These are phyloP conservation scores for Teratosphaeria epicoccoides DNA, from an alignment of 2,329 filamentous ascomycete species.

Conservation along the genomic window DNA sequence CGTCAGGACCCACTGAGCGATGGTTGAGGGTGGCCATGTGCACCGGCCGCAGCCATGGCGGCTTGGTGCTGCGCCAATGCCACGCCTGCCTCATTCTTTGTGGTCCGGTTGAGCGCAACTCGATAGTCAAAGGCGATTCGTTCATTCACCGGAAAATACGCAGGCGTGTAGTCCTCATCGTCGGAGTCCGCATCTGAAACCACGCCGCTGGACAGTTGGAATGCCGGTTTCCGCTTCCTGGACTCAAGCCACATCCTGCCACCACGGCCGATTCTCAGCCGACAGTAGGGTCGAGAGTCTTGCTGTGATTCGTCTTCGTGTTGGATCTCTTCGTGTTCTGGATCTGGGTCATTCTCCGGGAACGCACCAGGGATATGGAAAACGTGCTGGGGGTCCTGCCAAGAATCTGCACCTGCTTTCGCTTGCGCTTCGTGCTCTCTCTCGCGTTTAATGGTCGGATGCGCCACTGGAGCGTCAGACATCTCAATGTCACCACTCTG, in stretches of 20 bases:
- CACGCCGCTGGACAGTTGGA: conserved; percentile 21
- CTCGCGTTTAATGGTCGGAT: background rate
- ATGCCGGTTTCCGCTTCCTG: conserved; percentile 16
- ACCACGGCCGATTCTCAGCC: conserved; percentile 72
- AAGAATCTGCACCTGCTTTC: conserved; percentile 8
- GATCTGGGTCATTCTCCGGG: conserved; percentile 4
- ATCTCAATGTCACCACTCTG: conserved; percentile 28
- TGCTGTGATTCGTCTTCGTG: conserved; percentile 6
- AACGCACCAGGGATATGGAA: conserved; percentile 14
- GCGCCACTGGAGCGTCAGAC: conserved; percentile 13
- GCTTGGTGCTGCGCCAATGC: conserved; percentile 7
- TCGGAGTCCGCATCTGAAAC: conserved; percentile 72
- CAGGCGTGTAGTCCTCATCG: conserved; percentile 44
- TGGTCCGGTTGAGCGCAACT: conserved; percentile 28
- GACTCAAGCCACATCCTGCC: conserved; percentile 80
- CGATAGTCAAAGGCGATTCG: conserved; percentile 60
- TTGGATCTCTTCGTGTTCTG: conserved; percentile 1
- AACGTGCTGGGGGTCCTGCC: conserved; percentile 11
- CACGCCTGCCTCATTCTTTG: background rate
- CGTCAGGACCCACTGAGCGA: conserved; percentile 2
- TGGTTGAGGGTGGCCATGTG: conserved; percentile 2
- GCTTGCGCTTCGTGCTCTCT: conserved; percentile 8
- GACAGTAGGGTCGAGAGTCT: conserved; percentile 52
- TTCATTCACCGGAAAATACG: conserved; percentile 19
- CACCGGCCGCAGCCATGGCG: conserved; percentile 3